Percentiles rank a stretch among this genome's conserved stretches.
These are phyloP conservation scores for Elymus sibiricus DNA, from an alignment of 176 grass and related monocot genomes.

Conservation along the genomic window DNA sequence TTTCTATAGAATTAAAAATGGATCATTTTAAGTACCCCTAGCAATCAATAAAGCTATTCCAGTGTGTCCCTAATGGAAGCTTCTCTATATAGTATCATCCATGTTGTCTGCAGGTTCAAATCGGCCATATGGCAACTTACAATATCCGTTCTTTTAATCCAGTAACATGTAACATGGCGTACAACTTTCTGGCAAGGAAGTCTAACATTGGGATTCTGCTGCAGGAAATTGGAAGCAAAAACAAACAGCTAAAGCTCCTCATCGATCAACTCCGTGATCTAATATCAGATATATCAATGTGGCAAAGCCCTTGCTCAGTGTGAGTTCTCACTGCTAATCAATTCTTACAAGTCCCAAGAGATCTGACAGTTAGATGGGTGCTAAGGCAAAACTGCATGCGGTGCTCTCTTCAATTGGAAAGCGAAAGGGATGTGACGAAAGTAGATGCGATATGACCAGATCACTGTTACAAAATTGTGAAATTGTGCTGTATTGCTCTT, in stretches of 20 bases:
- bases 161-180: neutral
- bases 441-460: neutral
- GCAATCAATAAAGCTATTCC: neutral
- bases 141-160: neutral
- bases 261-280: slow-evolving; percentile 77
- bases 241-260: slow-evolving; percentile 69
- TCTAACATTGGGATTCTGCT: slow-evolving; percentile 31
- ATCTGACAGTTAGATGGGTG: neutral
- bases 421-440: neutral
- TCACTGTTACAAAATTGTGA: neutral
- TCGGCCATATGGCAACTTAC: neutral
- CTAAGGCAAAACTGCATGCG: neutral
- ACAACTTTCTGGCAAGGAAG: neutral
- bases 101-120: neutral
- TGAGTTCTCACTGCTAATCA: slow-evolving; percentile 16
- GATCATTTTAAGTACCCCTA: neutral
- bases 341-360: neutral
- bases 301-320: slow-evolving; percentile 79
- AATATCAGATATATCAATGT: slow-evolving; percentile 90
- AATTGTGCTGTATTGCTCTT: neutral
- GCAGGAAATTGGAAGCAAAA: slow-evolving; percentile 94
- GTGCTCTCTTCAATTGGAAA: neutral
- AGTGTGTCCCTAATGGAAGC: neutral
- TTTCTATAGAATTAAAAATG: neutral
- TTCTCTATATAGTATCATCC: neutral